Evolutionary conservation across 2,329 filamentous ascomycete genomes (phyloP), one percentile per base, ranked within the genome.

Genomic region (Aspergillus tubingensis): DNA sequence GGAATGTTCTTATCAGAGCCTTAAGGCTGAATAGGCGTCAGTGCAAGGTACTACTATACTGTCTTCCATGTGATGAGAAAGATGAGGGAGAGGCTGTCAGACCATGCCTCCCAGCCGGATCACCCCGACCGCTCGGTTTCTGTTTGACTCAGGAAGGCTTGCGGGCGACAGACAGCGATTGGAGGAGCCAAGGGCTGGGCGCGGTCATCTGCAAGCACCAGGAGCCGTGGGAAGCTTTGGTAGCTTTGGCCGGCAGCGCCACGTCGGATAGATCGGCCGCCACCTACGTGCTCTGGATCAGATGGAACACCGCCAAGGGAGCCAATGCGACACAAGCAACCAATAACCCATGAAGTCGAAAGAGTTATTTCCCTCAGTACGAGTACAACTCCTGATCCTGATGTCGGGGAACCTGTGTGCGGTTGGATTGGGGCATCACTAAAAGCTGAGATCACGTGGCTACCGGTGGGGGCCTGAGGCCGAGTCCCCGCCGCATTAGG

Each of bases 311-410:
- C 38, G 50, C 36, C 47, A 50, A 50, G 47, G 25, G 47, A 32
- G 47, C 50, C 50, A 53, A 53, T 53, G 50, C 50, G 30, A 53
- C 50, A 38, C 21, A 38, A 53, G 36, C 50, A 38, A 39, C 50
- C 50, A 53, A 53, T 53, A 13, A 25, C 21, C 19, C 36, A 36
- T 30, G 11, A 13, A 3, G 15, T 19, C 36, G 4, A 21, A 3
- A 8, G 8, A 5, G 10, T 5, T 23, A 53, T 10, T 32, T 44
- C 19, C 13, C 41, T 23, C 19, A 7, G 8, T 15, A 23, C 21
- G 11, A 8, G 8, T 8, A 32, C 15, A 19, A n/a, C 15, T 49
- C 47, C 47, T 27, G 21, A n/a, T 49, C 47, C 47, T 27, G 21
- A n/a, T n/a, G 47, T 10, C 25, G 25, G 11, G 11, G 6, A 13